phyloP scores from a whole-genome alignment of 805 yeast species.

The Kazachstania martiniae region DNA sequence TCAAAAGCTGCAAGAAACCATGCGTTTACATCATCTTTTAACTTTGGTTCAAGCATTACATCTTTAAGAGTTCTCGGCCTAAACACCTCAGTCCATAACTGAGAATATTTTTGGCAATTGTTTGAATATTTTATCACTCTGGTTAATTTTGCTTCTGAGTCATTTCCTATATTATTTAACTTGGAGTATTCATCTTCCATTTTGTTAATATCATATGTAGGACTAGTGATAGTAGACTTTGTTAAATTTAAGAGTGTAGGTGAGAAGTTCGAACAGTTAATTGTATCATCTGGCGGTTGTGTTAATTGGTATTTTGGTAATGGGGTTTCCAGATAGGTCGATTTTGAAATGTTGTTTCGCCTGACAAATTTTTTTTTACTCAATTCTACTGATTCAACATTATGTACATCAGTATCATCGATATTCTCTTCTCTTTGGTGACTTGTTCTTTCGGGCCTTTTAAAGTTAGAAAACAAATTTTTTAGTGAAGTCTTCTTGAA shows the following conservation, averaged over 20 bases:
- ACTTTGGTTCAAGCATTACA: conserved; percentile 19
- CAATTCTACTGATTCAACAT: neutral
- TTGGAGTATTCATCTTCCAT: conserved; percentile 10
- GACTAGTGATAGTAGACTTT: too few species aligned
- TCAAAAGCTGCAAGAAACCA: conserved; percentile 29
- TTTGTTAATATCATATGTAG: conserved; percentile 1
- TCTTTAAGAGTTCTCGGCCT: conserved; percentile 25
- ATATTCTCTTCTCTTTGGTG: neutral
- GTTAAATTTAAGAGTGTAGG: too few species aligned
- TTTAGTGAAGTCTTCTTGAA: conserved; percentile 18
- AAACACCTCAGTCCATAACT: conserved; percentile 23
- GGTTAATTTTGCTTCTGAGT: neutral
- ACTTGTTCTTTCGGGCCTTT: too few species aligned
- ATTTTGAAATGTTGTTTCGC: conserved; percentile 10
- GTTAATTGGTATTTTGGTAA: conserved; percentile 11
- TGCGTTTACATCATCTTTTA: conserved; percentile 12
- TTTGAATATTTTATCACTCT: conserved; percentile 1
- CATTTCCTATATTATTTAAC: conserved; percentile 4
- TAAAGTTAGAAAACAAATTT: conserved; percentile 13
- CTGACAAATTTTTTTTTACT: conserved; percentile 7
- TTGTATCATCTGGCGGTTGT: conserved; percentile 2
- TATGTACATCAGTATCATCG: neutral
- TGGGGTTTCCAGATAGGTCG: conserved; percentile 11
- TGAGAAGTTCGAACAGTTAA: too few species aligned
- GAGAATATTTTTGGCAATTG: conserved; percentile 1